phyloP scores from a whole-genome alignment of 768 basidiomycete species.

The Psilocybe cyanescens region DNA sequence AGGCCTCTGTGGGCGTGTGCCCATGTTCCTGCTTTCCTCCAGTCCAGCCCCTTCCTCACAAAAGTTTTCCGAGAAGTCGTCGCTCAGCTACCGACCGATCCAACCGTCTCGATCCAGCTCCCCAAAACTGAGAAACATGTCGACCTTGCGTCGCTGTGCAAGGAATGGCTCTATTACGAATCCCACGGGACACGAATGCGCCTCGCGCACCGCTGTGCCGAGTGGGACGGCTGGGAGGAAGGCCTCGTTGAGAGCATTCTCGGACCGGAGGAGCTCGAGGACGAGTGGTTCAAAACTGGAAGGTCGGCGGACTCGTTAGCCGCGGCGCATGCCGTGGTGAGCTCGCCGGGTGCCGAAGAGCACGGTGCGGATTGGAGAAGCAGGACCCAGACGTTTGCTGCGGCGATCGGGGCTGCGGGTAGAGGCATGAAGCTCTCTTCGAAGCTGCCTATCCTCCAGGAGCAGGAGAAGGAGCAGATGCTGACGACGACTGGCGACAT shows the following conservation, averaged over 20 bases:
- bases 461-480: conserved; percentile 72
- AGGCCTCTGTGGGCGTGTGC: conserved; percentile 86
- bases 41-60: conserved; percentile 75
- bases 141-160: conserved; percentile 42
- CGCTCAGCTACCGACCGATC: conserved; percentile 45
- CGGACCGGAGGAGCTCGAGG: conserved; percentile 71
- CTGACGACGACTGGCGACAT: conserved; percentile 74
- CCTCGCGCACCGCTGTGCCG: conserved; percentile 78
- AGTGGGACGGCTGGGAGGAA: conserved; percentile 95
- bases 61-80: conserved; percentile 73
- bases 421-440: conserved; percentile 37
- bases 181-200: conserved; percentile 65
- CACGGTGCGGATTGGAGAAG: conserved; percentile 6
- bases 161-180: conserved; percentile 80
- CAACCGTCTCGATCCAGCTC: conserved; percentile 21
- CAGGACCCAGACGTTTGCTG: background rate
- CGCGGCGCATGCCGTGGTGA: conserved; percentile 20
- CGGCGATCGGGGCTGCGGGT: conserved; percentile 10
- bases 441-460: conserved; percentile 57
- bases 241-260: conserved; percentile 77
- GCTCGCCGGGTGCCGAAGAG: conserved; percentile 23
- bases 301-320: conserved; percentile 4
- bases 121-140: conserved; percentile 18
- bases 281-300: conserved; percentile 62
- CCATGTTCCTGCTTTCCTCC: conserved; percentile 80